Base-by-base conservation (phyloP, 2,329 filamentous ascomycete genomes). In the Cytospora piceicola region DNA sequence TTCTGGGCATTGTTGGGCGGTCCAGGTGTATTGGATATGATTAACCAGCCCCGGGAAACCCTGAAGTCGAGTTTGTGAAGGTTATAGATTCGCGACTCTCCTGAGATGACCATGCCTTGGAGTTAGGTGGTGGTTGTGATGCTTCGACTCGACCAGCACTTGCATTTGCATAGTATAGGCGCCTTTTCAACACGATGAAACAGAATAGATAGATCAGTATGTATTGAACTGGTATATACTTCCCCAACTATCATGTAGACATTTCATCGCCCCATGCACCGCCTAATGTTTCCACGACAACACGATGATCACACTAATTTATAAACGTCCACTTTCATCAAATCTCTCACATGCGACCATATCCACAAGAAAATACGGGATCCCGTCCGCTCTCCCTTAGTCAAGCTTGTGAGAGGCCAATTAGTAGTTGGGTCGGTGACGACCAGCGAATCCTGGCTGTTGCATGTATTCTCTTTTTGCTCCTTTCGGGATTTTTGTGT, bases 391-490 rank as follows among this genome's bases (percentile, higher is more conserved):
- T 53, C 58, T 53, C 46, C 29, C 58, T 30, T 60, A 32, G 58
- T 60, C 22, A 52, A 36, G 27, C 58, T 60, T 24, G 42, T 51
- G 58, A 52, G 58, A 29, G 39, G 58, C 58, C 39, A 36, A 60
- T 30, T 52, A 60, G 58, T 60, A 60, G 39, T 51, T 14, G 32
- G 42, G 42, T 60, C 58, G 42, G 58, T 24, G 58, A 60, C 39
- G 58, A 52, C 58, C 49, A 34, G 27, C 46, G 30, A 54, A 39
- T 61, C 20, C 46, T 32, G 30, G 30, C 58, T 52, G 46, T 53
- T 61, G 58, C 39, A 53, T 61, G 58, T 61, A 2, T 22, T n/a
- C 22, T 24, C 2, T 51, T 60, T 60, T 22, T 22, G 20, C 8
- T 49, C n/a, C 42, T 22, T 22, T 11, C 11, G 42, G 4, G 36